Evolutionary conservation across 495 filamentous ascomycete species (phyloP), one percentile per base, ranked within the genome.

Genomic region (Podospora pseudocomata): DNA sequence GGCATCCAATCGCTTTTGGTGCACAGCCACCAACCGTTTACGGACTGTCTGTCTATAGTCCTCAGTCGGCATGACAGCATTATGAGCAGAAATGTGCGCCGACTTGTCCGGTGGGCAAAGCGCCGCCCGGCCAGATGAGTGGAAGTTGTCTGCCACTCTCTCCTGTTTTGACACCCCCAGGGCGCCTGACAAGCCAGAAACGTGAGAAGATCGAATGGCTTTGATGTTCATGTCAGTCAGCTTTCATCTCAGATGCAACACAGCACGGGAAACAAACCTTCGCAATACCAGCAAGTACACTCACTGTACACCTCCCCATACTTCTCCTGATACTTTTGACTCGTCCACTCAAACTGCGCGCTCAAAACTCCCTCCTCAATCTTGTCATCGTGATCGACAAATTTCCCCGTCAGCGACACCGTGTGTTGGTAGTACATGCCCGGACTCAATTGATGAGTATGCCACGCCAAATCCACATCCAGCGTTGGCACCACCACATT

Each of bases 241-340:
- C 30, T 11, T 26, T 39, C 9, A 28, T 59, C 39, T 34, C 4
- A 26, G 20, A 13, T 18, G 15, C 27, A 1, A 5, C 9, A 13
- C 26, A 56, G 32, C n/a, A 28, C 13, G 60, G 6, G 13, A 61
- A 20, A 65, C 73, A 59, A 70, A 81, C 80, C 75, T 73, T 95
- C 92, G 80, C 93, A 97, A 75, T 93, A 94, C 92, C 93, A 96
- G 78, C 93, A 97, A 4, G 88, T 92, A 74, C 93, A 96, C 76
- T 92, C 90, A 32, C 85, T 89, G 77, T 95, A 96, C 28, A 90
- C 84, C 67, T 89, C 84, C 7, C 81, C 80, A 71, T 82, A 88
- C 19, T 78, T 80, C 44, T 88, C 86, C 70, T 89, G 83, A 75
- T 93, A 96, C 13, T 73, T 78, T 71, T 87, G 89, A 75, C 81